Percentiles rank a stretch among this genome's conserved stretches.
Conservation (phyloP, 345 rosid species). For the Melaleuca alternifolia region DNA sequence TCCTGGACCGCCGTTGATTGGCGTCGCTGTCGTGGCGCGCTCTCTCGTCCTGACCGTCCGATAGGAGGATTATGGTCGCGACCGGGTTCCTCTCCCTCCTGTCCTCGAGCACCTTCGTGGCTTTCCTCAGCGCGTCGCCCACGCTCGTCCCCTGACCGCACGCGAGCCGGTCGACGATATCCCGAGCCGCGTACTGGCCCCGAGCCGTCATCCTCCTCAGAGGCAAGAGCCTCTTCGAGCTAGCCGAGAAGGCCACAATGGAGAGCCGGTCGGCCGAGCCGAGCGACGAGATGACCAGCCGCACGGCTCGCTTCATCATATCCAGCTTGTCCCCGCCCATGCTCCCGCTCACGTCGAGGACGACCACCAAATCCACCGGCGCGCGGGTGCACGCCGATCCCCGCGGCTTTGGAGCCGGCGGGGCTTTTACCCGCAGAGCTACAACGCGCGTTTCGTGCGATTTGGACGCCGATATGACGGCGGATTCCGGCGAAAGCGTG, state of each 20-base stretch:
- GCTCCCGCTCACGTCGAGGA: slow-evolving; percentile 55
- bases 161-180: slow-evolving; percentile 45
- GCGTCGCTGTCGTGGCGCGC: neutral
- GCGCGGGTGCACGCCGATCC: slow-evolving; percentile 31
- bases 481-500: slow-evolving; percentile 49
- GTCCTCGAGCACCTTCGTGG: slow-evolving; percentile 72
- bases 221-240: slow-evolving; percentile 52
- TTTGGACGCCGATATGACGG: slow-evolving; percentile 46
- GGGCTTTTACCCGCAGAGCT: slow-evolving; percentile 55
- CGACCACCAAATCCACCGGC: slow-evolving; percentile 69
- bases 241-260: slow-evolving; percentile 45
- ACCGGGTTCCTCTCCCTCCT: slow-evolving; percentile 69
- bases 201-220: slow-evolving; percentile 68
- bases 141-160: slow-evolving; percentile 49
- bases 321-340: slow-evolving; percentile 45
- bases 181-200: slow-evolving; percentile 52
- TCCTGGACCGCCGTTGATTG: slow-evolving; percentile 14
- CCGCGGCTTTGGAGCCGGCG: slow-evolving; percentile 22
- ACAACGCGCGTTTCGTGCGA: slow-evolving; percentile 55
- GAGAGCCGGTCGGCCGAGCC: slow-evolving; percentile 65
- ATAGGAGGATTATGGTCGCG: slow-evolving; percentile 51
- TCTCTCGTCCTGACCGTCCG: slow-evolving; percentile 50
- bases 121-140: slow-evolving; percentile 65
- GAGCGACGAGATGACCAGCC: slow-evolving; percentile 52
- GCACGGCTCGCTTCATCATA: slow-evolving; percentile 67